Evolutionary conservation across 2,329 filamentous ascomycete genomes (phyloP).

Genomic region (Penicillium sp.): DNA sequence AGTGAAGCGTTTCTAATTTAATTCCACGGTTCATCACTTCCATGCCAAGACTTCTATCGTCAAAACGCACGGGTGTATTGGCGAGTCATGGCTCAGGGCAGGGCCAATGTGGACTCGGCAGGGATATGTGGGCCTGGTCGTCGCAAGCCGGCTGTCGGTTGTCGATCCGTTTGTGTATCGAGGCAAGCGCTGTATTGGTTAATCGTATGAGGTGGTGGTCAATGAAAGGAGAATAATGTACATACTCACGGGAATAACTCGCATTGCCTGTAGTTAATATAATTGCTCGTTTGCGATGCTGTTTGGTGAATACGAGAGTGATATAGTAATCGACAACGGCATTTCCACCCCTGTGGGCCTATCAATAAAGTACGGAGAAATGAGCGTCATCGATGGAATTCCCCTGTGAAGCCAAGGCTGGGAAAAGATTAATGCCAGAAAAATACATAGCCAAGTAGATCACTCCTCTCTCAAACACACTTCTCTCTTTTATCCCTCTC

Average conservation of each 20-base stretch:
- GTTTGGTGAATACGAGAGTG: neutral
- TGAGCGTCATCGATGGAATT: slow-evolving; percentile 1
- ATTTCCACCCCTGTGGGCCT: neutral
- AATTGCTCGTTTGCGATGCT: neutral
- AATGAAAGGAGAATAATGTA: neutral
- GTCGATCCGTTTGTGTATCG: slow-evolving; percentile 7
- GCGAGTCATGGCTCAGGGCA: slow-evolving; percentile 9
- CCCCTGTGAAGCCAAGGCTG: slow-evolving; percentile 3
- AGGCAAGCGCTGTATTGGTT: neutral
- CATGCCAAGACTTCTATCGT: slow-evolving; percentile 11
- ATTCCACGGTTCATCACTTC: neutral
- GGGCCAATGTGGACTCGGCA: slow-evolving; percentile 3
- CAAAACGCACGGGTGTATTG: slow-evolving; percentile 1
- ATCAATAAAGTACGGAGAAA: slow-evolving; percentile 1
- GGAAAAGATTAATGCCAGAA: neutral
- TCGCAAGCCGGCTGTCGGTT: slow-evolving; percentile 10
- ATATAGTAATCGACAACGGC: neutral
- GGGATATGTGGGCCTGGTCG: slow-evolving; percentile 8
- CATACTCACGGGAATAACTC: neutral
- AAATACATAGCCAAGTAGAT: neutral
- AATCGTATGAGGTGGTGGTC: neutral
- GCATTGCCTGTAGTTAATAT: neutral
- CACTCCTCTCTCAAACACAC: neutral
- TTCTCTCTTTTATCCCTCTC: neutral
- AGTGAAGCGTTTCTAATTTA: neutral